Evolutionary conservation across 495 filamentous ascomycete species (phyloP), one percentile per base, ranked within the genome.

Genomic region (Lentithecium fluviatile): DNA sequence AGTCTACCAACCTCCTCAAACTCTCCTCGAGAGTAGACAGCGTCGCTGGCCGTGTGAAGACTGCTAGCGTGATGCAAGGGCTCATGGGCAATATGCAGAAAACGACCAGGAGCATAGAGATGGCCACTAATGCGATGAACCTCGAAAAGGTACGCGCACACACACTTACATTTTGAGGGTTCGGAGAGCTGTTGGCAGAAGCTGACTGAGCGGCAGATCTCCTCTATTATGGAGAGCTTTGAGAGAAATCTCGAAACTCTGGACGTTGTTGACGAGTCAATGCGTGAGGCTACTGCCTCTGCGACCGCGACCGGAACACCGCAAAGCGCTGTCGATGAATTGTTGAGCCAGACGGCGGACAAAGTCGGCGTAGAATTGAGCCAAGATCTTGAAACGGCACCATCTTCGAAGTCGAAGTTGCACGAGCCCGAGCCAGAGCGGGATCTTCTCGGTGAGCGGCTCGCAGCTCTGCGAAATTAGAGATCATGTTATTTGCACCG

Each of bases 241-340:
- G 86, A 90, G 71, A 79, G 81, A 45, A 88, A 93, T 73, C 91
- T 90, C 76, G 89, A 92, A 67, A 88, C 92, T 65, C 83, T 92
- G 57, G 89, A 90, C 71, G 88, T 92, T 64, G 83, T 82, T 67
- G 90, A 87, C 49, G 85, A 84, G 23, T 90, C 90, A 74, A 91
- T 91, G 76, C 87, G 91, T 74, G 90, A 89, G 69, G 88, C 88
- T 42, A 91, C 89, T 46, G 82, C 83, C 8, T 82, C 82, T 43
- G 84, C 84, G 46, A 91, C 89, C 0, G 86, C 87, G 12, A 82
- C 87, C 24, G 86, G 83, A 53, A 89, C 88, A 40, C 88, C 88
- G 58, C 89, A 92, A 67, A 89, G 91, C 52, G 88, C 89, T 66
- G 89, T 93, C 11, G 89, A 93, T 73, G 81, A 88, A 59, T 71